Conservation (phyloP, 805 yeast species). For the Pichia phayaonensis region DNA sequence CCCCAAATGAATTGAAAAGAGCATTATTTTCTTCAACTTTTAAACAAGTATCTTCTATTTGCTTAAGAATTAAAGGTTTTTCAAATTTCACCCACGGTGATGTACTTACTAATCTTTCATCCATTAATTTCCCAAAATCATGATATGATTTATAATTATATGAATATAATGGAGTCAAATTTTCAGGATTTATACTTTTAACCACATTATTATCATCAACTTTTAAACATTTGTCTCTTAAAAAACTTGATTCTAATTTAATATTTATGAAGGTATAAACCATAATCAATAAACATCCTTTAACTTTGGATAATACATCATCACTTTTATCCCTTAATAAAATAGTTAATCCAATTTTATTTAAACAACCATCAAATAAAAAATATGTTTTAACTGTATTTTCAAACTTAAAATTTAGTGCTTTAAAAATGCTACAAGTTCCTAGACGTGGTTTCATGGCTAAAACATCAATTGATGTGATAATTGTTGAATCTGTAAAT, state of each 20-base stretch:
- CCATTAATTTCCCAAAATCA: slow-evolving; percentile 27
- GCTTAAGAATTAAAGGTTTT: slow-evolving; percentile 39
- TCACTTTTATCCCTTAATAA: slow-evolving; percentile 72
- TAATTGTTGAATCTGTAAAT: slow-evolving; percentile 76
- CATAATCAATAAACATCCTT: slow-evolving; percentile 74
- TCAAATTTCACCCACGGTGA: slow-evolving; percentile 81
- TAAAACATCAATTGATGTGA: slow-evolving; percentile 77
- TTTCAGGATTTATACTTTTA: slow-evolving; percentile 8
- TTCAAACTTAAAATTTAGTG: slow-evolving; percentile 53
- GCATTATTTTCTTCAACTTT: slow-evolving; percentile 19
- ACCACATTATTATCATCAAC: slow-evolving; percentile 3
- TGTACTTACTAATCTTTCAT: slow-evolving; percentile 56
- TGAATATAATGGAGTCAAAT: slow-evolving; percentile 15
- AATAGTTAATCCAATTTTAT: slow-evolving; percentile 75
- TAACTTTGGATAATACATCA: slow-evolving; percentile 55
- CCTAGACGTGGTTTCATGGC: slow-evolving; percentile 71
- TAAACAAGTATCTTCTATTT: slow-evolving; percentile 17
- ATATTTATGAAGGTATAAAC: slow-evolving; percentile 71
- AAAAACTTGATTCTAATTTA: slow-evolving; percentile 67
- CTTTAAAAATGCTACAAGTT: slow-evolving; percentile 62
- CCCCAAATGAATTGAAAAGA: neutral
- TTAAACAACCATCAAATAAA: slow-evolving; percentile 71
- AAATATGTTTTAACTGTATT: slow-evolving; percentile 60
- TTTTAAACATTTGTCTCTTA: slow-evolving; percentile 61
- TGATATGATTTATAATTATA: slow-evolving; percentile 22